Evolutionary conservation across 2,329 filamentous ascomycete species (phyloP).

Genomic region (Cladophialophora chaetospira): DNA sequence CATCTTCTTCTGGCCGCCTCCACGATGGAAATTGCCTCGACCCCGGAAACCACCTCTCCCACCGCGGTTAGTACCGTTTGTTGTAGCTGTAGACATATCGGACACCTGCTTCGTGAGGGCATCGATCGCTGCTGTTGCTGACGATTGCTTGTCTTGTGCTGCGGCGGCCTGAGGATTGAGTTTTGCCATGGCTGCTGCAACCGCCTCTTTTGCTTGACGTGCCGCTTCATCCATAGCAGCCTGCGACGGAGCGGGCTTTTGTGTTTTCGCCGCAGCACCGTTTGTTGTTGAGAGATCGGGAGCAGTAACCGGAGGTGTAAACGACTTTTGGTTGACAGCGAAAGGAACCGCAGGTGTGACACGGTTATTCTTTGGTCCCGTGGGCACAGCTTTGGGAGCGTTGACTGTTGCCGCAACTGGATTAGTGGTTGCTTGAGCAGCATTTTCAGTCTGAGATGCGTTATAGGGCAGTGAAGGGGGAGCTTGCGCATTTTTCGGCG

Average conservation of each 20-base stretch:
- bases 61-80: constrained; percentile 43
- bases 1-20: constrained; percentile 61
- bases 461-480: constrained; percentile 30
- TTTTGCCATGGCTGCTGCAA: constrained; percentile 56
- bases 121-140: constrained; percentile 43
- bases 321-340: constrained; percentile 39
- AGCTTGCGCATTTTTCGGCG: constrained; percentile 31
- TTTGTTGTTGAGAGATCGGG: constrained; percentile 37
- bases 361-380: constrained; percentile 44
- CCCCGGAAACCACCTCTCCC: constrained; percentile 46
- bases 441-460: constrained; percentile 31
- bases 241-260: constrained; percentile 30
- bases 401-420: constrained; percentile 18
- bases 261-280: constrained; percentile 34
- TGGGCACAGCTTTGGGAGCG: constrained; percentile 27
- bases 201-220: constrained; percentile 52
- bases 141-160: constrained; percentile 37
- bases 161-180: constrained; percentile 37
- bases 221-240: constrained; percentile 51
- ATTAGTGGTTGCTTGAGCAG: constrained; percentile 29
- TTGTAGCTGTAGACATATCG: constrained; percentile 47
- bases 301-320: constrained; percentile 39
- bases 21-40: constrained; percentile 44
- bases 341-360: constrained; percentile 51
- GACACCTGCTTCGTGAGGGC: constrained; percentile 48